Conservation (phyloP, 148 eudicot genomes). For the Heliosperma pusillum region DNA sequence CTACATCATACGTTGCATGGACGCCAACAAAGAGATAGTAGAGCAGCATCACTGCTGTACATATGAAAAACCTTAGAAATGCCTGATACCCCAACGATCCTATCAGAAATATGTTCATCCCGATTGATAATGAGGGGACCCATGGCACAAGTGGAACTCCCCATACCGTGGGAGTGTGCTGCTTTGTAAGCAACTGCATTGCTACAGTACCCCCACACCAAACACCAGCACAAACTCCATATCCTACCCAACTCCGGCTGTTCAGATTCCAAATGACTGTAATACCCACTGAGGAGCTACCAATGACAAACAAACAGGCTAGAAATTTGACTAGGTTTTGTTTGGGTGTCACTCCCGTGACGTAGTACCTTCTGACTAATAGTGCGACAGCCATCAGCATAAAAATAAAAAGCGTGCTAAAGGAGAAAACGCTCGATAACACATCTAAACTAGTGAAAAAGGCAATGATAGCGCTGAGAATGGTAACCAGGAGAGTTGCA, state of each 20-base stretch:
- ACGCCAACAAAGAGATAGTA: conserved; percentile 87
- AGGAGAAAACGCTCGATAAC: conserved; percentile 71
- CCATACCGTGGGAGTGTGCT: conserved; percentile 68
- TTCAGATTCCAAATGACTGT: conserved; percentile 53
- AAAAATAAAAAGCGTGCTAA: conserved; percentile 81
- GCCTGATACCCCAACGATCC: conserved; percentile 81
- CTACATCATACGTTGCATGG: conserved; percentile 89
- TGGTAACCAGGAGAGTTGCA: conserved; percentile 68
- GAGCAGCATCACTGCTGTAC: conserved; percentile 75
- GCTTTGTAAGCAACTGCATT: conserved; percentile 59
- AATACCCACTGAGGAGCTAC: conserved; percentile 50
- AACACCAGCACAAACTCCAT: conserved; percentile 35
- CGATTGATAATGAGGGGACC: conserved; percentile 77
- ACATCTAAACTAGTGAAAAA: conserved; percentile 88
- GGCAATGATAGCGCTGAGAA: conserved; percentile 54
- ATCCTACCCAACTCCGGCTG: conserved; percentile 51
- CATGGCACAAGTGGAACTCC: conserved; percentile 94
- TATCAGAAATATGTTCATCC: conserved; percentile 66
- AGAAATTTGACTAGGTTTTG: conserved; percentile 40
- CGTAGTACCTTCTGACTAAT: conserved; percentile 81
- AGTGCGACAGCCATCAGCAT: conserved; percentile 94
- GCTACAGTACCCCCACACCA: conserved; percentile 64
- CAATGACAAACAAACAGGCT: conserved; percentile 41
- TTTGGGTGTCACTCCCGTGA: conserved; percentile 50
- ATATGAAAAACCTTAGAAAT: conserved; percentile 65